Percentiles rank a stretch among this genome's conserved stretches.
Evolutionary conservation across 2,329 filamentous ascomycete genomes (phyloP).

Genomic region (Onygenales sp.): DNA sequence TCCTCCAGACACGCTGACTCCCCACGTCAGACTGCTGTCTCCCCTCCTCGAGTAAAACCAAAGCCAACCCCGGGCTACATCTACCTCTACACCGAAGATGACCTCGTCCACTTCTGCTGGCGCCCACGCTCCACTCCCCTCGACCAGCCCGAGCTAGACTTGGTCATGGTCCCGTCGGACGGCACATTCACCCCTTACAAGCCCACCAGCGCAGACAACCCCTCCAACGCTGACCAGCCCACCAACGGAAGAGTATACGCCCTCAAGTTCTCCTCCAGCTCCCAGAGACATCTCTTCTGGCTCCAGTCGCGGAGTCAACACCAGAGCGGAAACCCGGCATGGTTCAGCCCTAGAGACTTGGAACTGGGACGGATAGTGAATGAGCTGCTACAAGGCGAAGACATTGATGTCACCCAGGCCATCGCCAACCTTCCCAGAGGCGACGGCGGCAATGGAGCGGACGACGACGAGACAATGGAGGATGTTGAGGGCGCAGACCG

Average conservation of each 20-base stretch:
- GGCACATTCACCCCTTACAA: constrained; percentile 79
- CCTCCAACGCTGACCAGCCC: constrained; percentile 52
- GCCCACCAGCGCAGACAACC: constrained; percentile 45
- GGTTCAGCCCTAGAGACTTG: constrained; percentile 75
- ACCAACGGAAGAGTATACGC: constrained; percentile 84
- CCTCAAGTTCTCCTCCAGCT: constrained; percentile 88
- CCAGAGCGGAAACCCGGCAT: constrained; percentile 58
- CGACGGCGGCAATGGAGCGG: constrained; percentile 44
- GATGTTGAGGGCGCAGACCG: constrained; percentile 58
- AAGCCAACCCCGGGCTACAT: constrained; percentile 70
- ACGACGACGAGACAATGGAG: constrained; percentile 69
- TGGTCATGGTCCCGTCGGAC: constrained; percentile 89
- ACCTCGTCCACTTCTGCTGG: constrained; percentile 96
- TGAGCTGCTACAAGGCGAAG: constrained; percentile 74
- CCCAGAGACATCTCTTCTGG: constrained; percentile 90
- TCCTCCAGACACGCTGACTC: background rate
- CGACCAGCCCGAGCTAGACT: constrained; percentile 69
- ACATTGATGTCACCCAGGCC: constrained; percentile 68
- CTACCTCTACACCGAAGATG: constrained; percentile 89
- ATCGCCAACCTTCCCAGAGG: constrained; percentile 53
- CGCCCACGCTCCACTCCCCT: constrained; percentile 63
- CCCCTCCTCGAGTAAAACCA: constrained; percentile 63
- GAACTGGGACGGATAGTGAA: constrained; percentile 86
- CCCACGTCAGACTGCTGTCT: constrained; percentile 38
- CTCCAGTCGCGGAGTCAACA: constrained; percentile 83